Evolutionary conservation across 148 eudicot species (phyloP), one percentile per base, ranked within the genome.

Genomic region (Drosera capensis): DNA sequence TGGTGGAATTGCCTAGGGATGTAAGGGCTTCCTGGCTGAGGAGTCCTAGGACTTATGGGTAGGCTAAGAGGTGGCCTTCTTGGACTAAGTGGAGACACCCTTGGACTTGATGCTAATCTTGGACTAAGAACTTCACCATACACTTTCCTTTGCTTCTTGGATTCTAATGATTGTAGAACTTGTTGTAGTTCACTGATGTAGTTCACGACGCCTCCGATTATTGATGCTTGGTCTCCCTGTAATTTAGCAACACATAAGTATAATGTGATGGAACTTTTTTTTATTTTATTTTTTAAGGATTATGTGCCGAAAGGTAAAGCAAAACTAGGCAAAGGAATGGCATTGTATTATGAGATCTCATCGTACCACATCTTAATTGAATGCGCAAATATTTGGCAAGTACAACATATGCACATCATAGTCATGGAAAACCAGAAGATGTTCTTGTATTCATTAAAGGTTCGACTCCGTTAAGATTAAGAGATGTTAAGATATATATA

Each of bases 161-260:
- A 65, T 52, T 87, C 96, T 14, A 87, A 58, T 16, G 82, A 77
- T 36, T 79, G 70, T 16, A 70, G 70, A 28, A 87, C 94, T 66
- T 71, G 90, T 62, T 87, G 96, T 53, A 87, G 46, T 56, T 87
- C 94, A 67, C 82, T 87, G 56, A 87, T 79, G 71, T 82, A 87
- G 45, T 87, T 90, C 43, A 87, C 70, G 40, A 82, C 96, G 26
- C 96, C 96, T 1, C 86, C 96, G 49, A 87, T 82, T 20, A 87
- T 77, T 7, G 96, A 87, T 62, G 96, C 96, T 70, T 87, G 96
- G 61, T 87, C 96, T 41, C 94, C 94, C 96, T 68, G 15, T 34
- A 8, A 21, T 20, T 15, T 23, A 12, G 8, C 48, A 23, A 25
- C 2, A 44, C 12, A 12, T 23, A 20, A 43, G 11, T 9, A 5